phyloP scores from a whole-genome alignment of 163 green algal species.

The Prototheca wickerhamii region DNA sequence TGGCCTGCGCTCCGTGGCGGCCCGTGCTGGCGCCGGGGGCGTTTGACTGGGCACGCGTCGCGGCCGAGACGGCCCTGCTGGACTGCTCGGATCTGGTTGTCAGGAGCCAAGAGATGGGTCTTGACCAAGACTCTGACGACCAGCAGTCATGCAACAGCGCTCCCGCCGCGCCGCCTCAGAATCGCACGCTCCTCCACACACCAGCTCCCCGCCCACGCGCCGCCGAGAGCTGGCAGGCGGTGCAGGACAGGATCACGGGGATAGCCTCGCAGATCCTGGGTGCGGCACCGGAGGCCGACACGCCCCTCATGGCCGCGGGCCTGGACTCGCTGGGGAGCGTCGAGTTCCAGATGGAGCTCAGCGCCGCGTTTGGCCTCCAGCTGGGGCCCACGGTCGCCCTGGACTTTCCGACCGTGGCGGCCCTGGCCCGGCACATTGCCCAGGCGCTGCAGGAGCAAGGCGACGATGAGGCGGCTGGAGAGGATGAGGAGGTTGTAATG shows the following conservation, averaged over 20 bases:
- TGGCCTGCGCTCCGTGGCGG: background rate
- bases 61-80: too few relatives aligned
- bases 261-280: background rate
- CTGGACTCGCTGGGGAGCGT: slow-evolving; percentile 67
- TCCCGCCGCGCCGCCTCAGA: too few relatives aligned
- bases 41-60: slow-evolving; percentile 7
- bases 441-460: background rate
- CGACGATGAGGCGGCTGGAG: background rate
- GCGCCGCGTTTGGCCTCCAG: slow-evolving; percentile 33
- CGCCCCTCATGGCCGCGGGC: slow-evolving; percentile 47
- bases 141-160: background rate
- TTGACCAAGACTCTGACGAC: too few relatives aligned
- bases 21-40: background rate
- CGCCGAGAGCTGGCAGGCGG: too few relatives aligned
- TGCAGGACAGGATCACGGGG: background rate
- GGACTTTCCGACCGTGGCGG: slow-evolving; percentile 46
- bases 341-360: slow-evolving; percentile 46
- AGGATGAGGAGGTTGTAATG: background rate
- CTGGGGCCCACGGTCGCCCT: slow-evolving; percentile 61
- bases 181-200: too few relatives aligned
- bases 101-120: too few relatives aligned
- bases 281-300: background rate
- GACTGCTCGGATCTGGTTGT: too few relatives aligned
- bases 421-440: slow-evolving; percentile 10
- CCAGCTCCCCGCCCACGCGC: too few relatives aligned